Conservation (phyloP, 2,329 filamentous ascomycete species). For the Aspergillus sp. region DNA sequence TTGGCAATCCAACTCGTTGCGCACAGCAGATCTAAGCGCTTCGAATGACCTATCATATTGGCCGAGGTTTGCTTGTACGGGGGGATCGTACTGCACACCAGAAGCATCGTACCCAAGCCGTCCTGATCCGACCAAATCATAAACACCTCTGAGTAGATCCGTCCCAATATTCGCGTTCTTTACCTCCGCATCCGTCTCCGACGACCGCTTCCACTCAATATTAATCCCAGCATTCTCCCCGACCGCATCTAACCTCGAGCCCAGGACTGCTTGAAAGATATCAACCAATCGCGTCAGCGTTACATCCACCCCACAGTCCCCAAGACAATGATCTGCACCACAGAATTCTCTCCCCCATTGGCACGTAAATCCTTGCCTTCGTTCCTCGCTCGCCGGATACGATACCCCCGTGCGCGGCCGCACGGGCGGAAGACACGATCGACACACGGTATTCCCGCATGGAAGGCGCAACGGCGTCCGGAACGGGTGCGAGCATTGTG, state of each 20-base stretch:
- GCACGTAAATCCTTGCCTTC: conserved; percentile 74
- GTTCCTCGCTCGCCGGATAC: conserved; percentile 71
- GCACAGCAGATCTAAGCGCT: conserved; percentile 64
- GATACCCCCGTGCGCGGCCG: conserved; percentile 72
- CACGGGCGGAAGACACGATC: conserved; percentile 70
- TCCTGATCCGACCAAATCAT: conserved; percentile 66
- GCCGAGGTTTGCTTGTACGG: conserved; percentile 27
- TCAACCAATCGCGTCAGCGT: conserved; percentile 73
- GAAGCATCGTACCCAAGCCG: conserved; percentile 58
- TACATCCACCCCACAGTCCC: conserved; percentile 78
- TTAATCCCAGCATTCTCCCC: conserved; percentile 35
- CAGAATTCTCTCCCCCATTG: conserved; percentile 62
- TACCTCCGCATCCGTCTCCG: conserved; percentile 57
- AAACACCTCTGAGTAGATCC: conserved; percentile 64
- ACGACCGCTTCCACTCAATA: conserved; percentile 11
- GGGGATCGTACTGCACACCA: conserved; percentile 56
- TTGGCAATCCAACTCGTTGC: conserved; percentile 81
- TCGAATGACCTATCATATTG: conserved; percentile 57
- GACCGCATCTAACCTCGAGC: not conserved
- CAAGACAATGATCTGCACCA: conserved; percentile 71
- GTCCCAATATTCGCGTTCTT: conserved; percentile 16
- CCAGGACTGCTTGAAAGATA: conserved; percentile 52
- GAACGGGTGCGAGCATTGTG: conserved; percentile 71
- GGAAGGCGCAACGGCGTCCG: conserved; percentile 74
- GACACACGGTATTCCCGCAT: conserved; percentile 80